phyloP scores from a whole-genome alignment of 1,284 basidiomycete species.

The Inonotus obliquus region DNA sequence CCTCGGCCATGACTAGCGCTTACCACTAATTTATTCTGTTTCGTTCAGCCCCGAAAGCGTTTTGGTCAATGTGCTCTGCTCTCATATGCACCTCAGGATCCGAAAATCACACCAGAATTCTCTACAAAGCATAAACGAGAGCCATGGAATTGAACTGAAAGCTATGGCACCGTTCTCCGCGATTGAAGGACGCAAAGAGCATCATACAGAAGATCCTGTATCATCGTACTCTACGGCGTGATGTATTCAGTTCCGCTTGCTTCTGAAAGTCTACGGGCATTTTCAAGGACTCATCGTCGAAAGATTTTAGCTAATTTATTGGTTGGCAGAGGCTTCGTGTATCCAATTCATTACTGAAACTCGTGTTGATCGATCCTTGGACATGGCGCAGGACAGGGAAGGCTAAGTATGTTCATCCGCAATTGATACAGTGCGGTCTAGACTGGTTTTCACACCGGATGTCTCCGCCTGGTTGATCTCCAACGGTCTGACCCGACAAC shows the following conservation, averaged over 20 bases:
- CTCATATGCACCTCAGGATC: conserved; percentile 1
- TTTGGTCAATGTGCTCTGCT: neutral
- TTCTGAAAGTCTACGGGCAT: no score
- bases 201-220: neutral
- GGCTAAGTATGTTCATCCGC: no score
- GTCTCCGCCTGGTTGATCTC: no score
- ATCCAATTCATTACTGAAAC: no score
- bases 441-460: no score
- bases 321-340: no score
- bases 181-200: neutral
- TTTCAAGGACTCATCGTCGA: no score
- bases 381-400: no score
- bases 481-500: no score
- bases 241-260: neutral
- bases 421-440: no score
- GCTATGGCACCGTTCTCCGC: neutral
- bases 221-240: neutral
- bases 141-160: neutral
- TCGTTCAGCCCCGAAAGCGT: neutral
- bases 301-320: neutral
- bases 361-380: no score
- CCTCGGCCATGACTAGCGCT: neutral
- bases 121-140: neutral
- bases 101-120: neutral
- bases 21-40: neutral